Percentiles rank a stretch among this genome's conserved stretches.
phyloP scores from a whole-genome alignment of 192 early-diverging fungal species.

The Spinellus fusiger region DNA sequence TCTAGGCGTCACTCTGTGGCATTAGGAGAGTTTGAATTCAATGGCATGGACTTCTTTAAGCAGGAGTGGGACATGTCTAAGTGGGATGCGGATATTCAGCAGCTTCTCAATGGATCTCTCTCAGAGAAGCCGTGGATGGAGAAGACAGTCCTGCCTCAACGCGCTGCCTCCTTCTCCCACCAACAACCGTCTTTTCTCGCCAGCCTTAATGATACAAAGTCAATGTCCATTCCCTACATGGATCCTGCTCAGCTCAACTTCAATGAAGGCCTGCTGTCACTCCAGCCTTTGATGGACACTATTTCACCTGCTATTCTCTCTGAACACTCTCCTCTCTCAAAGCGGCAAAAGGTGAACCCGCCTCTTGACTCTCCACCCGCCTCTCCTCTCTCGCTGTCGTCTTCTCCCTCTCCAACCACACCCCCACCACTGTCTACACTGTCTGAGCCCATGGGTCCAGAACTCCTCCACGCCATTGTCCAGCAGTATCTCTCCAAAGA shows the following conservation, averaged over 20 bases:
- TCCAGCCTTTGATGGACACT: background rate
- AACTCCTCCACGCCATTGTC: slow-evolving; percentile 28
- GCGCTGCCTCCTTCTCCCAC: background rate
- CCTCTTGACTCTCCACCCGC: slow-evolving; percentile 3
- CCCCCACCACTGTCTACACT: slow-evolving; percentile 13
- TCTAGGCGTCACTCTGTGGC: slow-evolving; percentile 30
- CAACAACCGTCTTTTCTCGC: background rate
- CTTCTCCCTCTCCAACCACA: slow-evolving; percentile 25
- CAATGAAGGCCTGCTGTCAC: background rate
- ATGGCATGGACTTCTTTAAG: slow-evolving; percentile 17
- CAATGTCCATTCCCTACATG: background rate
- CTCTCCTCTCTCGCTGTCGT: slow-evolving; percentile 2
- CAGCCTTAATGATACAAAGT: background rate
- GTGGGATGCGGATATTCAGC: slow-evolving; percentile 9
- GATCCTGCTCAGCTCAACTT: background rate
- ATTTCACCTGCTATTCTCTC: background rate
- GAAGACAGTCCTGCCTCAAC: background rate
- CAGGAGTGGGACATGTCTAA: background rate
- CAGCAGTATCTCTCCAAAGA: slow-evolving; percentile 40
- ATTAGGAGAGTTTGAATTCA: slow-evolving; percentile 25
- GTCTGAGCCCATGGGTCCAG: slow-evolving; percentile 7
- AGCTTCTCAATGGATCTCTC: background rate
- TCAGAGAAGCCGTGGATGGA: background rate
- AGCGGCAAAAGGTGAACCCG: slow-evolving; percentile 3
- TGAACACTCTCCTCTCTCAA: too few relatives aligned